Conservation (phyloP, 257 asterid genomes). For the Nicotiana knightiana region DNA sequence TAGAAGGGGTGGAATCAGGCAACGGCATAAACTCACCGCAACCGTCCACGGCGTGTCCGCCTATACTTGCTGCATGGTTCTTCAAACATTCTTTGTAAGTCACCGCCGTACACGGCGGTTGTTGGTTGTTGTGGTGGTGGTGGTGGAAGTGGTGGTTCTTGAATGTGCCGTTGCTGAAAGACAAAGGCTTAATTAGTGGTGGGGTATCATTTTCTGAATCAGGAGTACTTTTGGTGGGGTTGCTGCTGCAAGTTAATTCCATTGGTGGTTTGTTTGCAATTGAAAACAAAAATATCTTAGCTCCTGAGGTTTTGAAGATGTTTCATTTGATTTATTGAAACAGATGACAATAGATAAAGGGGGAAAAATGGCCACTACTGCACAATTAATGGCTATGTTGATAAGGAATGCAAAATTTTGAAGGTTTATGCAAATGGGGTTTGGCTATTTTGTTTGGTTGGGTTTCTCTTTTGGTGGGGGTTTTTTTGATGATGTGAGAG, state of each 20-base stretch:
- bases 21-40: conserved; percentile 28
- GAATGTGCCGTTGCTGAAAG: not conserved
- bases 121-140: not conserved
- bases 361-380: not conserved
- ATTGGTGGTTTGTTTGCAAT: not conserved
- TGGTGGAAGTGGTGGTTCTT: not conserved
- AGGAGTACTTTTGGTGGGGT: conserved; percentile 5
- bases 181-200: conserved; percentile 7
- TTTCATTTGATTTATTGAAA: not conserved
- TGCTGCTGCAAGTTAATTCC: conserved; percentile 13
- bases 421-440: conserved; percentile 22
- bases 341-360: not conserved
- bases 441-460: not conserved
- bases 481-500: conserved; percentile 23
- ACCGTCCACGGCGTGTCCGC: conserved; percentile 24
- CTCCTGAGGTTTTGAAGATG: not conserved
- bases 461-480: conserved; percentile 7
- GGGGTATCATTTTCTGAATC: conserved; percentile 21
- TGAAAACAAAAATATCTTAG: not conserved
- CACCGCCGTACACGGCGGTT: not conserved
- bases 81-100: conserved; percentile 19
- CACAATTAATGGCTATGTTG: conserved; percentile 18
- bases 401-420: conserved; percentile 15
- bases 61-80: conserved; percentile 28
- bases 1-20: not conserved